Evolutionary conservation across 148 eudicot species (phyloP).

Genomic region (Fallopia convolvulus): DNA sequence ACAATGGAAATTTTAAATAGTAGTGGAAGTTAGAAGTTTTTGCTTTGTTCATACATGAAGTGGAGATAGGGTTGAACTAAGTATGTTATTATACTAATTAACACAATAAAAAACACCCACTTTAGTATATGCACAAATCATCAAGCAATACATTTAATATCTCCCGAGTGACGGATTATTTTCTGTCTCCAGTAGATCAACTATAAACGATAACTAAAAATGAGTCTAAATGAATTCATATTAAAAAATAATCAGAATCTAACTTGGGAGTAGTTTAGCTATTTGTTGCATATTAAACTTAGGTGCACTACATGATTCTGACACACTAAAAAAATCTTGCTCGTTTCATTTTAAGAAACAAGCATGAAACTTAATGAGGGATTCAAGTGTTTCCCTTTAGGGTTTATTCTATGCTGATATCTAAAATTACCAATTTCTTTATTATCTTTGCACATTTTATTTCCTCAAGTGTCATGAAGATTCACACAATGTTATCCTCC

Average conservation of each 20-base stretch:
- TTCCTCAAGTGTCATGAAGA: neutral
- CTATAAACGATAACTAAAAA: neutral
- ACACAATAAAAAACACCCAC: neutral
- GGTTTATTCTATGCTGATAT: neutral
- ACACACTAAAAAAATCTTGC: neutral
- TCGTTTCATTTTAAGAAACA: neutral
- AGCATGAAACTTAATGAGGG: neutral
- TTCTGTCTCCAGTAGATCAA: neutral
- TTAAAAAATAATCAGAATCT: neutral
- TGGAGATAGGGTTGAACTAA: neutral
- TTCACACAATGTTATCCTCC: neutral
- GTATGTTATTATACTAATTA: neutral
- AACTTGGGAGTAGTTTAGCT: neutral
- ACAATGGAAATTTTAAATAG: neutral
- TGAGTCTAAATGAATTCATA: neutral
- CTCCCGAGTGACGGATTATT: neutral
- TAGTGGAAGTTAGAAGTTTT: neutral
- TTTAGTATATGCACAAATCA: neutral
- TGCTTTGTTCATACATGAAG: constrained; percentile 1
- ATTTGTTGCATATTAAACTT: neutral
- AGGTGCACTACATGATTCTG: neutral
- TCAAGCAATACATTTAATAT: neutral
- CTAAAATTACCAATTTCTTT: neutral
- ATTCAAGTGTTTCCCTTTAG: neutral
- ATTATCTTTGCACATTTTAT: neutral